Evolutionary conservation across 2,329 filamentous ascomycete genomes (phyloP).

Genomic region (Neonectria ditissima): DNA sequence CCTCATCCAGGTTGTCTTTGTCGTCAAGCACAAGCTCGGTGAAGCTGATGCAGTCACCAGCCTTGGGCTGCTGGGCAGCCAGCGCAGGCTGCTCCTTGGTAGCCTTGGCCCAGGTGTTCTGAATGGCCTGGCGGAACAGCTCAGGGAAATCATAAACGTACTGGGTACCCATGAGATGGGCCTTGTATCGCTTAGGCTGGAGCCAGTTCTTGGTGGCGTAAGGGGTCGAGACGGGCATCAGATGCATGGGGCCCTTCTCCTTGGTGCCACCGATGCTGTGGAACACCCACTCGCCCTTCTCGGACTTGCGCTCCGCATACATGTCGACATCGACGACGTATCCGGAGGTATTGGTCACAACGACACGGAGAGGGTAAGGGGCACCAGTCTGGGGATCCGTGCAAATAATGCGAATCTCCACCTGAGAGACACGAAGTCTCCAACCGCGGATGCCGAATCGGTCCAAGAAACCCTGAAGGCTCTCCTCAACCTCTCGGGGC

Average conservation of each 20-base stretch:
- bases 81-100: slow-evolving; percentile 79
- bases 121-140: slow-evolving; percentile 96
- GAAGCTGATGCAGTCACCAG: slow-evolving; percentile 93
- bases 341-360: slow-evolving; percentile 98
- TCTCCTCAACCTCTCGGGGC: slow-evolving; percentile 90
- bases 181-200: slow-evolving; percentile 99
- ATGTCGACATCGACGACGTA: slow-evolving; percentile 98
- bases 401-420: slow-evolving; percentile 98
- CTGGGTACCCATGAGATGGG: slow-evolving; percentile 98
- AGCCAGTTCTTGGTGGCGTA: slow-evolving; percentile 99
- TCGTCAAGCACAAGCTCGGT: slow-evolving; percentile 96
- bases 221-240: slow-evolving; percentile 89
- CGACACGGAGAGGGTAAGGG: slow-evolving; percentile 91
- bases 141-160: slow-evolving; percentile 99
- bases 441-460: slow-evolving; percentile 95
- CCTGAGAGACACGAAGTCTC: slow-evolving; percentile 95
- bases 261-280: slow-evolving; percentile 95
- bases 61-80: slow-evolving; percentile 82
- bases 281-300: slow-evolving; percentile 99
- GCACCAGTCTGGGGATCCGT: slow-evolving; percentile 86
- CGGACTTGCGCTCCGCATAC: slow-evolving; percentile 97
- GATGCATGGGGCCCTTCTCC: slow-evolving; percentile 95
- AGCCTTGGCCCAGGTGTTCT: slow-evolving; percentile 90
- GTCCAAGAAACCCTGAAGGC: slow-evolving; percentile 93
- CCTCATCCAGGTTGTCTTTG: slow-evolving; percentile 89